Base-by-base conservation (phyloP, 768 basidiomycete species). In the Lyophyllum shimeji region DNA sequence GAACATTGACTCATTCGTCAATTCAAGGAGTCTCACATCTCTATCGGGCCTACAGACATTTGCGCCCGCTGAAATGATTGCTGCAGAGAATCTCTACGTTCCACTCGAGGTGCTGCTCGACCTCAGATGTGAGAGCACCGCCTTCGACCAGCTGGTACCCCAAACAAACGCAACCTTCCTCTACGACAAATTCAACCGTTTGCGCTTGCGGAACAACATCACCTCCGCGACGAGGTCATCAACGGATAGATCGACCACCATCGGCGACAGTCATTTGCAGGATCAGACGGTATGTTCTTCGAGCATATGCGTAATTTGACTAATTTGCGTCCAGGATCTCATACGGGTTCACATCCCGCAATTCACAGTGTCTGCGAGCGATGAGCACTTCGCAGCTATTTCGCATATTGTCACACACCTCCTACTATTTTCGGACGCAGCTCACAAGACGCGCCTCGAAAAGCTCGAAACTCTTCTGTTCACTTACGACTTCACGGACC, bases 181-280 rank as follows among this genome's bases (percentile, higher is more conserved):
- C 46, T 93, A 95, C 67, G 95, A 98, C 78, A 94, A 92, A 68
- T 96, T 96, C 76, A 98, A 98, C 71, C 87, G 89, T 40, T 80
- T 97, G 8, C 86, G 95, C 33, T 74, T 95, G 50, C 86, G 87
- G 43, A 92, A 86, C 61, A 84, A 82, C 58, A 72, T 87, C 27
- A 84, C 86, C 29, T 81, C 84, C 11, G 67, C 71, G n/a, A 69
- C 66, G 27, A 74, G 72, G 51, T 59, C 67, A 11, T 67, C 74
- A 15, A 62, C 68, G 8, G 77, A 82, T n/a, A 71, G 74, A 55
- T 63, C 68, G 18, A 63, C 67, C 24, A 60, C 69, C 13, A 64
- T 68, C 7, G 56, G 52, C 50, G 69, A 67, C 40, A 74, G 76
- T 24, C 88, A 91, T 67, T 65, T 91, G 27, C 79, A 82, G 33